Evolutionary conservation across 495 filamentous ascomycete species (phyloP), one percentile per base, ranked within the genome.

Genomic region (Cenococcum geophilum): DNA sequence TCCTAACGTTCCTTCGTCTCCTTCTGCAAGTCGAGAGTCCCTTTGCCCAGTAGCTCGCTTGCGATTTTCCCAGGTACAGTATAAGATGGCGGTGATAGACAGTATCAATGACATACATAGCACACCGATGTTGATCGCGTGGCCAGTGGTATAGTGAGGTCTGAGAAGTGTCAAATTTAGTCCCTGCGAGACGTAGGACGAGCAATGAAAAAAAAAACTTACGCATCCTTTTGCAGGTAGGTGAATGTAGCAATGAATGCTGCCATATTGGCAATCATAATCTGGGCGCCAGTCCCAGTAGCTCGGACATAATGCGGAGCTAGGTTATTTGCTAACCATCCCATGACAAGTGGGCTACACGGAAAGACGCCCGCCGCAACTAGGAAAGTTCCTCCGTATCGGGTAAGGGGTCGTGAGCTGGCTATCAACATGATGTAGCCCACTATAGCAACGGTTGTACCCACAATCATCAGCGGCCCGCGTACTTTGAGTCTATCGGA

Each of bases 361-460:
- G 92, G 92, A 69, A 96, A 97, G 67, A 97, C 96, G 0, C 92
- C 92, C 52, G 91, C 75, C 0, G 92, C 92, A 8, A 85, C 89
- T 1, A 97, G 76, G 76, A 95, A 97, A 0, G 83, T 87, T 12
- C 87, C 92, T 0, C 86, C 87, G 70, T 97, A 97, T 56, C 87
- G 84, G 4, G 87, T 80, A 0, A 79, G 79, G 0, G 88, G 74
- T 6, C 79, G 67, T 23, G 82, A 71, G 1, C 78, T 79, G 20
- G 74, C 82, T 11, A 95, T 72, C 0, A 96, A 80, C 83, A 97
- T 90, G 27, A 78, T 69, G 66, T 96, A 96, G 0, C 92, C 92
- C 1, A 78, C 71, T 3, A 93, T 83, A 10, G 88, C 92, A 5
- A 97, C 50, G 2, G 87, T 52, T 0, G 86, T 85, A 22, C 86